Evolutionary conservation across 2,329 filamentous ascomycete species (phyloP).

Genomic region (Chrysoporthe cubensis): DNA sequence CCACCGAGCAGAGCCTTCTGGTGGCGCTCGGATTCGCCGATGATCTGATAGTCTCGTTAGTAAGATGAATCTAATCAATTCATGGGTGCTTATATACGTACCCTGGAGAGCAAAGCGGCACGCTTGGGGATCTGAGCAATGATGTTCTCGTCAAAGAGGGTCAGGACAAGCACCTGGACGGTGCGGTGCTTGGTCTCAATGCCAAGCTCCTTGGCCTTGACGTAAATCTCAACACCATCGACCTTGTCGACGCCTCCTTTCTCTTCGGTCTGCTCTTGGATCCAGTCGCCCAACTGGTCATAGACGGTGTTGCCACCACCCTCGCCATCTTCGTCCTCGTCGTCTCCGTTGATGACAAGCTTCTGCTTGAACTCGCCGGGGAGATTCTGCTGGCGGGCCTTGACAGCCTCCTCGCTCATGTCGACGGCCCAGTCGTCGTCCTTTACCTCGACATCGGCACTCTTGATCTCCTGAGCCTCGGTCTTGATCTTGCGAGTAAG

Average conservation of each 20-base stretch:
- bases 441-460: conserved; percentile 60
- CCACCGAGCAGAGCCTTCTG: conserved; percentile 95
- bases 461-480: conserved; percentile 53
- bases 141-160: conserved; percentile 90
- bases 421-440: conserved; percentile 96
- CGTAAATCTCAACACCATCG: conserved; percentile 87
- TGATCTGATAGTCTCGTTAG: conserved; percentile 58
- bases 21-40: conserved; percentile 82
- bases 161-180: conserved; percentile 87
- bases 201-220: conserved; percentile 95
- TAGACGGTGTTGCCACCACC: conserved; percentile 76
- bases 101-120: conserved; percentile 85
- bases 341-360: conserved; percentile 77
- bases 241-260: conserved; percentile 78
- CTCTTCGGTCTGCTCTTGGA: conserved; percentile 71
- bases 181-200: conserved; percentile 96
- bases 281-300: conserved; percentile 92
- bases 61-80: neutral
- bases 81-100: conserved; percentile 43
- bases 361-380: conserved; percentile 94
- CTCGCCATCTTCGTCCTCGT: conserved; percentile 81
- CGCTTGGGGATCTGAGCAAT: conserved; percentile 84
- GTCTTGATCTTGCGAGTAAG: conserved; percentile 77
- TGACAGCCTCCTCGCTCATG: conserved; percentile 93
- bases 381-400: conserved; percentile 88